A percentile compares a stretch with the other conserved stretches of the same genome.
Evolutionary conservation across 73 alveolate species (phyloP).

Genomic region (Halteria grandinella): DNA sequence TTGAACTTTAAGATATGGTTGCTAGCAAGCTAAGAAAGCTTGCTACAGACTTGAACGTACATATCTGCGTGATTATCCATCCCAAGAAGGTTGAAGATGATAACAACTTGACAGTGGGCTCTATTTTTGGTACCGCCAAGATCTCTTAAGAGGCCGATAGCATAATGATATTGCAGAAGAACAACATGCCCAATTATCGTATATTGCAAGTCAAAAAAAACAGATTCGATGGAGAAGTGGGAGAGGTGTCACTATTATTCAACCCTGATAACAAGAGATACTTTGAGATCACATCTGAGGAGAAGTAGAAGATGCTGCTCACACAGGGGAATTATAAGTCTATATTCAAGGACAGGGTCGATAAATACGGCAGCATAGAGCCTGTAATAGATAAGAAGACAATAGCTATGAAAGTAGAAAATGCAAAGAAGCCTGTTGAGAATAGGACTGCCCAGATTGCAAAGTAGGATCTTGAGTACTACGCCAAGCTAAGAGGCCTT

Average conservation of each 20-base stretch:
- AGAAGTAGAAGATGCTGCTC: no score
- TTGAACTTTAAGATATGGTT: conserved; percentile 83
- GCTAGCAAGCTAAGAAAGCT: conserved; percentile 71
- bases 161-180: conserved; percentile 74
- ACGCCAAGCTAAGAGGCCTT: no score
- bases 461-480: no score
- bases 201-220: conserved; percentile 82
- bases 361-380: no score
- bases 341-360: no score
- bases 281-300: conserved; percentile 78
- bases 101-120: conserved; percentile 74
- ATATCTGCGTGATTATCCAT: conserved; percentile 86
- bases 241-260: conserved; percentile 77
- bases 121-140: conserved; percentile 91
- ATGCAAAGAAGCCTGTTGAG: no score
- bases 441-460: no score
- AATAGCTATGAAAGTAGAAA: no score
- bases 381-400: no score
- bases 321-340: no score
- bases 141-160: conserved; percentile 92
- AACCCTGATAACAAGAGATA: conserved; percentile 71
- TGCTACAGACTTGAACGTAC: conserved; percentile 82
- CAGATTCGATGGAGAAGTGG: conserved; percentile 90
- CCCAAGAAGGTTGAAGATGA: conserved; percentile 94
- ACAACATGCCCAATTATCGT: conserved; percentile 71